Evolutionary conservation across 805 yeast species (phyloP), one percentile per base, ranked within the genome.

Genomic region (Jamesozyma piceae): DNA sequence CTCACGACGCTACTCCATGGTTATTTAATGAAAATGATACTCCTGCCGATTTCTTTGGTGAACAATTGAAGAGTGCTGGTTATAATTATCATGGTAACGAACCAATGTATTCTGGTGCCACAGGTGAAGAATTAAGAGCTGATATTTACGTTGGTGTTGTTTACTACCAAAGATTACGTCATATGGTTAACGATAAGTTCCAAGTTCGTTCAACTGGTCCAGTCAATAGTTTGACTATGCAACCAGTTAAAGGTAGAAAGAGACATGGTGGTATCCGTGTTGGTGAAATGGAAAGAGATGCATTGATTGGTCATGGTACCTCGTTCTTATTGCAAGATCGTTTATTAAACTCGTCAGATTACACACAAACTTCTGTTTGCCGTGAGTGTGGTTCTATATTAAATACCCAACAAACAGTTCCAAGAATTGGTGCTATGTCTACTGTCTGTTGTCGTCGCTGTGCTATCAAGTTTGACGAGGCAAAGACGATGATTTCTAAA

Each of bases 261-360:
- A 80, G 97, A 71, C 80, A 83, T 51, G 98, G 98, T 68, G 98
- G 98, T 82, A 92, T 92, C 54, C 94, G 98, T 75, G 95, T 92
- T 32, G 98, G 98, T 65, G 98, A 92, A 67, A 92, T 92, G 98
- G 98, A 92, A 69, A 84, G 98, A 70, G 98, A 92, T 75, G 98
- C 98, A 2, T 72, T 92, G 56, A 88, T 92, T 64, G 98, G 97
- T 46, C 98, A 92, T 61, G 98, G 98, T 67, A 83, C 98, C 5
- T 88, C 98, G 1, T 92, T 77, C 78, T 68, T 92, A 55, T 71
- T 92, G 53, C 97, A 90, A 66, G 98, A 92, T 64, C 80, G 98
- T 67, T 72, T 92, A 59, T 73, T 92, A 62, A 92, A 92, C 68
- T 88, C 95, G 60, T 84, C 95, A 6, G 98, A 92, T 65, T 92